Evolutionary conservation across 108 stramenopile genomes (phyloP), one percentile per base, ranked within the genome.

Genomic region (Halocafeteria seosinensis): DNA sequence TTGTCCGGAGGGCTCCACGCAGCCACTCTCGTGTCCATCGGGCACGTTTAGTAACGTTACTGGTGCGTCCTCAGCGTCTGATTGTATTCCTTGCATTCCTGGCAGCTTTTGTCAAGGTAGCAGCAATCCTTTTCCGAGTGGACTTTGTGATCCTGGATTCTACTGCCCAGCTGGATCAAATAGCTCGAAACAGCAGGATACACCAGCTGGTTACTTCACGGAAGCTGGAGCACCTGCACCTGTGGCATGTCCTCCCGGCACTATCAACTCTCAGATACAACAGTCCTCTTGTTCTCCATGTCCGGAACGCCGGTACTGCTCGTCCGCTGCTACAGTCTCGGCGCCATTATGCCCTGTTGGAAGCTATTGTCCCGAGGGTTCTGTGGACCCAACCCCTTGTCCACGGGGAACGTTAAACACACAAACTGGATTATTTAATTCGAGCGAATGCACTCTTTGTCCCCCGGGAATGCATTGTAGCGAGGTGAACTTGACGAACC

Each of bases 241-340:
- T 29, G 11, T 62, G 12, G 72, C 77, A 0, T 80, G 78, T 42
- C 76, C 76, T 1, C 67, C 62, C 24, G 66, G 77, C 28, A 73
- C 34, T 32, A 78, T 71, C 67, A 52, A 50, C 0, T 55, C 12
- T 1, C 32, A 60, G 26, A 11, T 28, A 5, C 73, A 62, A 0
- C 76, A 60, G 6, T 38, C 28, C 5, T 38, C 67, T 21, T 79
- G 78, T 42, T 33, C 62, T 9, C 62, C 61, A 1, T 79, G 78
- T 52, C 32, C 38, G 5, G 73, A 71, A 1, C 76, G 77, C 24
- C 72, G 71, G 11, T 80, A 78, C 38, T 80, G 79, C 38, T 33
- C 53, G n/a, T 42, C 33, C 8, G 34, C 8, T 2, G 58, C n/a
- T 21, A 59, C 58, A 3, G 26, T 25, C 61, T 5, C 70, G 71